Base-by-base conservation (phyloP, 148 eudicot species). In the Linanthus parryae region DNA sequence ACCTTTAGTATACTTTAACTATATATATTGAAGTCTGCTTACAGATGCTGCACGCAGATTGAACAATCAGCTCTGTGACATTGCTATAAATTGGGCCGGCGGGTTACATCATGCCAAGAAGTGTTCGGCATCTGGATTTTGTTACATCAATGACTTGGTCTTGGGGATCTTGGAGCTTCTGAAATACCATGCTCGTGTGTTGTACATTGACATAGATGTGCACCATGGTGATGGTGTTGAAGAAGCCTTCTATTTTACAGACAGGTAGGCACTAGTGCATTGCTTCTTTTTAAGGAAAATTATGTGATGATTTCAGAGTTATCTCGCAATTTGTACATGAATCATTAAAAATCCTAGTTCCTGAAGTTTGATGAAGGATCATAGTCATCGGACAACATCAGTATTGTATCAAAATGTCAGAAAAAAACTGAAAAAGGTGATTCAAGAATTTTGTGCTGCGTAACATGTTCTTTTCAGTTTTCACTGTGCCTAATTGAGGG, bases 191-290 rank as follows among this genome's bases (percentile, higher is more conserved):
- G 80, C 99, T 2, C 89, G 99, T 54, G 99, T 92, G 46, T 78
- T 92, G 40, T 92, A 92, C 67, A 87, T 92, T 66, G 99, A 92
- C 72, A 92, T 92, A 59, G 99, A 92, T 62, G 99, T 92, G 29
- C 99, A 92, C 66, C 99, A 92, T 62, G 99, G 96, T 50, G 99
- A 92, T 77, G 99, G 99, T 67, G 99, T 92, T 53, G 99, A 92
- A 79, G 99, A 92, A 72, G 99, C 99, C 65, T 92, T 92, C 72
- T 92, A 84, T 72, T 84, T 81, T 66, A 87, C 99, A 27, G 96
- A 92, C 62, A 87, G 99, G 99, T 87, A 61, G 3, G 13, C n/a
- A n/a, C n/a, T n/a, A n/a, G n/a, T n/a, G n/a, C n/a, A n/a, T n/a
- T n/a, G n/a, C n/a, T n/a, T n/a, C n/a, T n/a, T n/a, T n/a, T n/a